A percentile compares a stretch with the other conserved stretches of the same genome.
These are phyloP conservation scores for Yamadazyma takamatsuzukensis DNA, from an alignment of 805 yeast genomes.

Conservation along the genomic window DNA sequence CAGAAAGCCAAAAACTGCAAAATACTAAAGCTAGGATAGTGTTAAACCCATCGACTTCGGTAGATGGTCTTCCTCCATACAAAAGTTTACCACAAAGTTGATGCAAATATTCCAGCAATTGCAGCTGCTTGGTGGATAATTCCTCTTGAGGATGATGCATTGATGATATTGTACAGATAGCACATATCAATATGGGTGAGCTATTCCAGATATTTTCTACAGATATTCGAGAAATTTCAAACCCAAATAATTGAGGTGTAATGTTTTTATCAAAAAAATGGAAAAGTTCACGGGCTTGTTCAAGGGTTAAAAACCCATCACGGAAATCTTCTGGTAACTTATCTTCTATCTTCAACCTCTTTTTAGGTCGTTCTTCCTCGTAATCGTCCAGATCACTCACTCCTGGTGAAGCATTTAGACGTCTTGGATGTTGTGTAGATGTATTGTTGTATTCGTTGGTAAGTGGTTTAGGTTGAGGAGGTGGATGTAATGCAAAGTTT, in stretches of 20 bases:
- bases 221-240: constrained; percentile 48
- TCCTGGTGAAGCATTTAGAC: too few species aligned
- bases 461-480: too few species aligned
- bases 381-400: constrained; percentile 6
- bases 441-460: too few species aligned
- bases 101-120: constrained; percentile 28
- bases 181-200: constrained; percentile 56
- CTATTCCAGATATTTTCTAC: constrained; percentile 49
- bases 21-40: constrained; percentile 61
- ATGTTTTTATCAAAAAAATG: constrained; percentile 51
- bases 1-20: constrained; percentile 67
- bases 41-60: constrained; percentile 50
- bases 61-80: constrained; percentile 34
- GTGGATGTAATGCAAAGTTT: too few species aligned
- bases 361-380: constrained; percentile 3
- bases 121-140: constrained; percentile 24
- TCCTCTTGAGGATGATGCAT: constrained; percentile 49
- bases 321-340: constrained; percentile 30
- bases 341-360: neutral
- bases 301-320: constrained; percentile 29
- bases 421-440: too few species aligned
- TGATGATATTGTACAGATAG: constrained; percentile 60
- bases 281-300: constrained; percentile 48
- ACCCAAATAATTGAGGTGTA: constrained; percentile 65
- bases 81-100: constrained; percentile 32